Conservation (phyloP, 2,329 filamentous ascomycete genomes). For the Xylaria sp. region DNA sequence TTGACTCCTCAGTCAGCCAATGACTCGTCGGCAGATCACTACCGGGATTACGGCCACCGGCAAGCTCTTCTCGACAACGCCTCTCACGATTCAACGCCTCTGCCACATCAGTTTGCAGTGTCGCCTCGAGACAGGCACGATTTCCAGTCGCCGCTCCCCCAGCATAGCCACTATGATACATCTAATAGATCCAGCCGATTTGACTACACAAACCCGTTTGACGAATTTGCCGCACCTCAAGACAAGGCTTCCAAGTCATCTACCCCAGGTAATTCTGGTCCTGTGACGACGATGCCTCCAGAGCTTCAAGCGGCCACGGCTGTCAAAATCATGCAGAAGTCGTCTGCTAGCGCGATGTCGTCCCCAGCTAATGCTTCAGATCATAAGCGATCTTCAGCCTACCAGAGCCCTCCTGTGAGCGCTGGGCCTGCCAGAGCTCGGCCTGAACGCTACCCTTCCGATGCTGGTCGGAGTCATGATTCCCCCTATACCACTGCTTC, state of each 20-base stretch:
- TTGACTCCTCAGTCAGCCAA: conserved; percentile 59
- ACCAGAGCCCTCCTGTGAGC: conserved; percentile 58
- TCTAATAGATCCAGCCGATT: conserved; percentile 48
- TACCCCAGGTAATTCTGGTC: conserved; percentile 48
- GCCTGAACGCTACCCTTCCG: conserved; percentile 47
- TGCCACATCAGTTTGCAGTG: conserved; percentile 44
- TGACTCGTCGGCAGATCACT: conserved; percentile 48
- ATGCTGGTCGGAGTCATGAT: conserved; percentile 38
- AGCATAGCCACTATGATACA: conserved; percentile 44
- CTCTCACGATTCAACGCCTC: conserved; percentile 45
- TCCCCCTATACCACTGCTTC: conserved; percentile 30
- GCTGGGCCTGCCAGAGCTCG: conserved; percentile 56
- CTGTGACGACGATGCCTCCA: conserved; percentile 44
- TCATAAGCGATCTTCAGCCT: conserved; percentile 46
- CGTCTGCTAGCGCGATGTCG: conserved; percentile 50
- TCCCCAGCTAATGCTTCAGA: conserved; percentile 44
- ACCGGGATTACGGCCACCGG: conserved; percentile 43
- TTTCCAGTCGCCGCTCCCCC: conserved; percentile 46
- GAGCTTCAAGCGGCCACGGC: conserved; percentile 51
- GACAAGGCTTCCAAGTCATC: conserved; percentile 56
- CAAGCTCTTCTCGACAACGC: conserved; percentile 39
- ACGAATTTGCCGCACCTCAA: conserved; percentile 58
- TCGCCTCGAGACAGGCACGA: conserved; percentile 47
- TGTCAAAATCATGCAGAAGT: conserved; percentile 65
- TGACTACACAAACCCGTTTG: conserved; percentile 54